Percentiles rank a stretch among this genome's conserved stretches.
Conservation (phyloP, 352 stramenopile genomes). For the Phytophthora europaea region DNA sequence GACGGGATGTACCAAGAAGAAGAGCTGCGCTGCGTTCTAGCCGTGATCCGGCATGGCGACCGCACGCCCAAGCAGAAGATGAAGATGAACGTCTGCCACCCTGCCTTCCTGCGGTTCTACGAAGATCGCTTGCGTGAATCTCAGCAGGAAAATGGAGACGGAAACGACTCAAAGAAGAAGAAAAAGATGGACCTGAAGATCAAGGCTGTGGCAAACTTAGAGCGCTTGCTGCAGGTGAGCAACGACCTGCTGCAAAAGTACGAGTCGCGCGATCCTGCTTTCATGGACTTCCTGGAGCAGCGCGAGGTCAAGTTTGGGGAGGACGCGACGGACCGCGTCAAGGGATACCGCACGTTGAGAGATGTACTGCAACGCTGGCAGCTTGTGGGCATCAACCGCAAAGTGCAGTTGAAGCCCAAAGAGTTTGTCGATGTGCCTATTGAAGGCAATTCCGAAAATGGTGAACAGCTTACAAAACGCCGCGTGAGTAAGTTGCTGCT, state of each 20-base stretch:
- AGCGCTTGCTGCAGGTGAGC: conserved; percentile 82
- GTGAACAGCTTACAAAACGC: conserved; percentile 32
- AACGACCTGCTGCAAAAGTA: conserved; percentile 79
- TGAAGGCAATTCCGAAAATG: conserved; percentile 40
- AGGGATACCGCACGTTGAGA: conserved; percentile 89
- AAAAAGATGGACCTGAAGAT: conserved; percentile 90
- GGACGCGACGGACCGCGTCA: conserved; percentile 79
- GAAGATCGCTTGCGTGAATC: conserved; percentile 57
- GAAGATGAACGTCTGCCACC: conserved; percentile 96
- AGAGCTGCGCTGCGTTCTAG: conserved; percentile 99
- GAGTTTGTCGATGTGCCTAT: conserved; percentile 49
- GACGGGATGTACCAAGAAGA: conserved; percentile 85
- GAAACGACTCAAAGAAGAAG: conserved; percentile 46
- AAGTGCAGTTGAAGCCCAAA: conserved; percentile 96
- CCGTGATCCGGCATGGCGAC: conserved; percentile 99
- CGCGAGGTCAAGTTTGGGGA: conserved; percentile 65
- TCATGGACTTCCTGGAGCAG: conserved; percentile 76
- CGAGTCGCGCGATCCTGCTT: conserved; percentile 66
- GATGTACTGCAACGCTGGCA: conserved; percentile 98
- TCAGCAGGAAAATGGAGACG: conserved; percentile 39
- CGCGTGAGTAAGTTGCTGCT: conserved; percentile 93
- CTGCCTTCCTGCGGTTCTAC: conserved; percentile 91
- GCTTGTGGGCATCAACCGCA: conserved; percentile 98
- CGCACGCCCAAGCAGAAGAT: conserved; percentile 99
- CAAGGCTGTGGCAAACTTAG: conserved; percentile 84